Evolutionary conservation across 2,329 filamentous ascomycete genomes (phyloP).

Genomic region (Tricladium varicosporioides): DNA sequence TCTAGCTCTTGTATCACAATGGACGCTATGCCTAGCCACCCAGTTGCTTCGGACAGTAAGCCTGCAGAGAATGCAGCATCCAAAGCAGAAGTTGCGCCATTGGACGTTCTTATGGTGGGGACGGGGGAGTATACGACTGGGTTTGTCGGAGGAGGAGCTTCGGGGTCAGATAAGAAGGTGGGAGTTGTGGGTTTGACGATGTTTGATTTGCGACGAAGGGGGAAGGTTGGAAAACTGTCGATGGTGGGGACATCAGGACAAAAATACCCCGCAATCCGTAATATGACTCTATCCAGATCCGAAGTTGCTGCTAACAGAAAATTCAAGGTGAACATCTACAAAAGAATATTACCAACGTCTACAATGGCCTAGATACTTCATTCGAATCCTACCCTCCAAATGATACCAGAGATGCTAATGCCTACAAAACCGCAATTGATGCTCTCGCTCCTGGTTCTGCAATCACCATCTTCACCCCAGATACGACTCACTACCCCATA

Average conservation of each 20-base stretch:
- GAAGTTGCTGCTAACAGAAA: background rate
- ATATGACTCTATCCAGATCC: too few species aligned
- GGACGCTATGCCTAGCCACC: slow-evolving; percentile 3
- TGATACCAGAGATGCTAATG: slow-evolving; percentile 69
- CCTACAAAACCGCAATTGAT: slow-evolving; percentile 89
- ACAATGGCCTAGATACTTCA: slow-evolving; percentile 84
- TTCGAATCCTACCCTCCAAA: slow-evolving; percentile 82
- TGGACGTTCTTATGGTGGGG: slow-evolving; percentile 47
- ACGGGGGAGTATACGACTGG: slow-evolving; percentile 97
- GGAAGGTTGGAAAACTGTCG: slow-evolving; percentile 80
- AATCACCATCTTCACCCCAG: slow-evolving; percentile 94
- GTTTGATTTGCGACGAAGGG: slow-evolving; percentile 83
- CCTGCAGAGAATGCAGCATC: background rate
- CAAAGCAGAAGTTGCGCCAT: slow-evolving; percentile 15
- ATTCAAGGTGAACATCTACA: slow-evolving; percentile 74
- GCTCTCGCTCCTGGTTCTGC: slow-evolving; percentile 77
- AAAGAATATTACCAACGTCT: slow-evolving; percentile 83
- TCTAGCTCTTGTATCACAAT: slow-evolving; percentile 2
- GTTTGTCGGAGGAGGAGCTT: slow-evolving; percentile 80
- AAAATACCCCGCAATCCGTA: slow-evolving; percentile 90
- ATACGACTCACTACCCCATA: slow-evolving; percentile 89
- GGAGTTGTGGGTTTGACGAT: slow-evolving; percentile 88
- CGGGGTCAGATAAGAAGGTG: slow-evolving; percentile 91
- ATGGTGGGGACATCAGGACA: slow-evolving; percentile 89
- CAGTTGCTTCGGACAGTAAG: background rate